A percentile compares a stretch with the other conserved stretches of the same genome.
Evolutionary conservation across 441 rosid genomes (phyloP).

Genomic region (Mallotus repandus): DNA sequence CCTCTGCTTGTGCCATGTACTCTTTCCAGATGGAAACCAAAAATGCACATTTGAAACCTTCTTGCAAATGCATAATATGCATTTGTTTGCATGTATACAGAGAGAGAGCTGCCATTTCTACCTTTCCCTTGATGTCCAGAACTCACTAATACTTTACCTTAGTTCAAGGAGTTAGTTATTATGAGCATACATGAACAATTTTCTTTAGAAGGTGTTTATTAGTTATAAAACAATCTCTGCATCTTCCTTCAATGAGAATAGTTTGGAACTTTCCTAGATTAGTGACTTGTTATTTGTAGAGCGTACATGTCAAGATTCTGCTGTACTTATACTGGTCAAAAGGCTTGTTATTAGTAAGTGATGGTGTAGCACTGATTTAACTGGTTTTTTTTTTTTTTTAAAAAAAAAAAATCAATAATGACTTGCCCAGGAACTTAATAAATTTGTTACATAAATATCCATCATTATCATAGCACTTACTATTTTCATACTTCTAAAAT

Average conservation of each 20-base stretch:
- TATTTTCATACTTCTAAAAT: slow-evolving; percentile 1
- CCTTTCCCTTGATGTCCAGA: slow-evolving; percentile 1
- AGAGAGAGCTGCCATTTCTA: background rate
- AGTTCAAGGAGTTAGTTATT: background rate
- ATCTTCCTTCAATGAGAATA: background rate
- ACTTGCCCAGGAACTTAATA: background rate
- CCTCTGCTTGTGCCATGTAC: background rate
- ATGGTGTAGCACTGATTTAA: background rate
- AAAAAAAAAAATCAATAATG: background rate
- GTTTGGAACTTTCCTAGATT: background rate
- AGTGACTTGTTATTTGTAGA: too few relatives aligned
- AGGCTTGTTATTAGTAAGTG: background rate
- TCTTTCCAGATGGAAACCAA: background rate
- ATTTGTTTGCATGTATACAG: background rate
- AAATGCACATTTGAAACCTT: background rate
- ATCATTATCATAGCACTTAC: background rate
- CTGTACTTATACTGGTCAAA: too few relatives aligned
- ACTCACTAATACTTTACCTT: background rate
- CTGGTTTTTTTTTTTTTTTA: background rate
- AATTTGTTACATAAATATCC: background rate
- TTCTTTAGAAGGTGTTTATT: background rate
- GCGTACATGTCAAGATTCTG: too few relatives aligned
- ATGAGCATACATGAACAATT: background rate
- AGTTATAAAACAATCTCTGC: background rate
- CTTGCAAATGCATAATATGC: background rate